Evolutionary conservation across 2,329 filamentous ascomycete species (phyloP).

Genomic region (Ceratocystis cubensis): DNA sequence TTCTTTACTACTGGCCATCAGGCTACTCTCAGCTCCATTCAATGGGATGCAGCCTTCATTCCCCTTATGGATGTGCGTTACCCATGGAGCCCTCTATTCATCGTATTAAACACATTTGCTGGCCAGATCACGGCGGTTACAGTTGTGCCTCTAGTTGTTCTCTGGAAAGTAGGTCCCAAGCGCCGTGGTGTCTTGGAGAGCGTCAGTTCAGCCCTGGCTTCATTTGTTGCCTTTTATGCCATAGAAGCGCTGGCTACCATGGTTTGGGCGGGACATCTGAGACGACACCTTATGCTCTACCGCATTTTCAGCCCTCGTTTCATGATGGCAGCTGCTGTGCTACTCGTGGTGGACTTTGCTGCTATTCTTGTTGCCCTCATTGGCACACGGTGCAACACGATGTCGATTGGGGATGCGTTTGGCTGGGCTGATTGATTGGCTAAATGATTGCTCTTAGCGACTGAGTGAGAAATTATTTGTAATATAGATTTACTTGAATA

Average conservation of each 20-base stretch:
- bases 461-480: neutral
- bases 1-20: constrained; percentile 98
- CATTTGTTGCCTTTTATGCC: constrained; percentile 71
- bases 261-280: constrained; percentile 75
- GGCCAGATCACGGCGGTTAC: constrained; percentile 73
- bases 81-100: constrained; percentile 74
- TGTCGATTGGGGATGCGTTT: constrained; percentile 78
- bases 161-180: constrained; percentile 82
- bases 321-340: constrained; percentile 61
- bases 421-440: constrained; percentile 51
- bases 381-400: constrained; percentile 61
- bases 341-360: constrained; percentile 68
- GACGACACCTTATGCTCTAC: constrained; percentile 92
- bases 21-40: constrained; percentile 71
- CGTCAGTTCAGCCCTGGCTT: constrained; percentile 56
- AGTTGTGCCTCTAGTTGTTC: constrained; percentile 63
- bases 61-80: constrained; percentile 71
- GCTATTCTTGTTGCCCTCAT: constrained; percentile 57
- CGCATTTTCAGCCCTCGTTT: constrained; percentile 85
- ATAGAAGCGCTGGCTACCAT: constrained; percentile 76
- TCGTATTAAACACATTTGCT: constrained; percentile 77
- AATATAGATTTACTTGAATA: neutral
- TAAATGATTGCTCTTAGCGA: neutral
- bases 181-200: constrained; percentile 56
- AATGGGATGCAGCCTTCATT: constrained; percentile 94